Conservation (phyloP, 352 stramenopile genomes). For the Sclerospora graminicola region DNA sequence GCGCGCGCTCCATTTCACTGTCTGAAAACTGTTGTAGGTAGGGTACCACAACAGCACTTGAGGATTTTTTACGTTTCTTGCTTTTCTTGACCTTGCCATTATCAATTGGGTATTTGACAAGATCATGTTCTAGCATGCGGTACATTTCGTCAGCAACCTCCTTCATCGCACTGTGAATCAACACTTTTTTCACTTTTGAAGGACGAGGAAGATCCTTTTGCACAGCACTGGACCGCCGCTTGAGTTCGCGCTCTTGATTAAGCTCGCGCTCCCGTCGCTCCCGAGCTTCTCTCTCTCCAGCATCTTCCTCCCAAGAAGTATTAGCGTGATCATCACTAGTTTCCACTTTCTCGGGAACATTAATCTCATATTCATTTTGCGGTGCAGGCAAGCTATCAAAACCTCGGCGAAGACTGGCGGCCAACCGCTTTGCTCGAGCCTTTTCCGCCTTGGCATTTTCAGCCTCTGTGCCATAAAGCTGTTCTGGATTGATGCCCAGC, state of each 20-base stretch:
- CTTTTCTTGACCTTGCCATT: slow-evolving; percentile 31
- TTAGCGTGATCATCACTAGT: slow-evolving; percentile 23
- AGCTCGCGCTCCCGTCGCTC: slow-evolving; percentile 33
- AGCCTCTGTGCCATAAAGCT: slow-evolving; percentile 34
- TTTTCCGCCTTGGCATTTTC: slow-evolving; percentile 52
- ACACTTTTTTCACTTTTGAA: slow-evolving; percentile 35
- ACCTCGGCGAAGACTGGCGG: slow-evolving; percentile 46
- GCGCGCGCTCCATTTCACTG: slow-evolving; percentile 46
- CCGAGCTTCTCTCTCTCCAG: slow-evolving; percentile 68
- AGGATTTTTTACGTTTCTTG: slow-evolving; percentile 57
- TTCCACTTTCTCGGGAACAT: slow-evolving; percentile 45
- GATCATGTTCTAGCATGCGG: slow-evolving; percentile 52
- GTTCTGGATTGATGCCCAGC: slow-evolving; percentile 82
- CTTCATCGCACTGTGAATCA: slow-evolving; percentile 33
- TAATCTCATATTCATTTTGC: slow-evolving; percentile 81
- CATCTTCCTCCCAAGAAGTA: slow-evolving; percentile 55
- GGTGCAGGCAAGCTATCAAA: slow-evolving; percentile 70
- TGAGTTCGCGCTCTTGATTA: slow-evolving; percentile 46
- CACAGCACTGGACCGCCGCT: slow-evolving; percentile 52
- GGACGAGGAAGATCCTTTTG: slow-evolving; percentile 66
- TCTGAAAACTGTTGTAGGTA: slow-evolving; percentile 42
- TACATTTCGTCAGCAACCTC: slow-evolving; percentile 56
- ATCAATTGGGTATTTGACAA: slow-evolving; percentile 33
- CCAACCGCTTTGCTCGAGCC: slow-evolving; percentile 38
- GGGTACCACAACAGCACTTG: slow-evolving; percentile 11